phyloP scores from a whole-genome alignment of 768 basidiomycete species.

The Nidularia pulvinata region DNA sequence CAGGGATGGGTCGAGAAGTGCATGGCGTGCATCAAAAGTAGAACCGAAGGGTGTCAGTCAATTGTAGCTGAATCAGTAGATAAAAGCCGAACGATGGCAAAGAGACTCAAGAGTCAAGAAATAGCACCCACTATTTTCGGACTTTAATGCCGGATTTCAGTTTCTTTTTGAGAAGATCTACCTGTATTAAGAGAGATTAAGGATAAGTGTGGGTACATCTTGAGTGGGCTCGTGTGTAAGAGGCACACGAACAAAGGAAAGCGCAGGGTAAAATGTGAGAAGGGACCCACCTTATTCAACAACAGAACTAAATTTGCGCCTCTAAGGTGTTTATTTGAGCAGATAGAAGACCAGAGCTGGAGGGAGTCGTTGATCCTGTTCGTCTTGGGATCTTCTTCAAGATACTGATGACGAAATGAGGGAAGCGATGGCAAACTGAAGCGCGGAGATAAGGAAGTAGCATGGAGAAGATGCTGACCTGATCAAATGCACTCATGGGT shows the following conservation, averaged over 20 bases:
- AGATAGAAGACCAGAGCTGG: conserved; percentile 74
- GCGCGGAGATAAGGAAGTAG: background rate
- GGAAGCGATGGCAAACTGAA: background rate
- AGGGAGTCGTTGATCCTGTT: conserved; percentile 85
- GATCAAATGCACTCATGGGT: conserved; percentile 87
- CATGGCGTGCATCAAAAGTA: background rate
- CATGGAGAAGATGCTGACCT: conserved; percentile 40
- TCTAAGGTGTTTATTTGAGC: conserved; percentile 72
- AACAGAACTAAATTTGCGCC: conserved; percentile 74
- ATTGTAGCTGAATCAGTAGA: background rate
- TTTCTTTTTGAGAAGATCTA: conserved; percentile 73
- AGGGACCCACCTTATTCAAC: conserved; percentile 67
- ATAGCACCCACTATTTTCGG: conserved; percentile 67
- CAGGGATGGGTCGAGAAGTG: background rate
- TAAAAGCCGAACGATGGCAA: background rate
- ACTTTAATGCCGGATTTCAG: conserved; percentile 66
- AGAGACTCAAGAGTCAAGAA: conserved; percentile 1
- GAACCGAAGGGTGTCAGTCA: background rate
- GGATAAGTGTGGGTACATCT: background rate
- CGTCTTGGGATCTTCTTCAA: conserved; percentile 79
- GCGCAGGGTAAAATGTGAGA: background rate
- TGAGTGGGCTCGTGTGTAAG: background rate
- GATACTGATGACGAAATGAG: conserved; percentile 46
- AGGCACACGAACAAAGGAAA: background rate
- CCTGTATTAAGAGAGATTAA: conserved; percentile 33